Evolutionary conservation across 257 asterid genomes (phyloP), one percentile per base, ranked within the genome.

Genomic region (Forsythia suspensa): DNA sequence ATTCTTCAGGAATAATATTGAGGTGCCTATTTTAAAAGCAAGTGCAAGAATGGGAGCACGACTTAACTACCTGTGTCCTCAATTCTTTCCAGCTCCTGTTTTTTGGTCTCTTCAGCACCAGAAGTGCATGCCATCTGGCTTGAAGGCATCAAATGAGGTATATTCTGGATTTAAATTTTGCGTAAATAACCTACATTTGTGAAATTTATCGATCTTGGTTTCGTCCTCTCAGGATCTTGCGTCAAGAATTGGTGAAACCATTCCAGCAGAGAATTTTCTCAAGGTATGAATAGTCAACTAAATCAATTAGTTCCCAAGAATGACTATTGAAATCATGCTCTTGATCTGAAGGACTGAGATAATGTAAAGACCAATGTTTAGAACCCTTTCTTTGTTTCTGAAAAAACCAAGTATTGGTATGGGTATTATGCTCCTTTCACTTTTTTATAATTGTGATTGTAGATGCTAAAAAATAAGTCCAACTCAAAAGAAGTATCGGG

Each of bases 221-320:
- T 48, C 48, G 51, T 75, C 74, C 48, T 86, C 46, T 16, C 93
- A 95, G 99, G 88, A 74, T 83, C 80, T 84, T 80, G 76, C 81
- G 70, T 84, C 85, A 68, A 79, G 81, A 80, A 67, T 74, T 44
- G 73, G 59, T 76, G 83, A 87, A 78, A 79, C 79, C 77, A 76
- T 91, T 80, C 87, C 89, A n/a, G 99, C 99, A 4, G 96, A 93
- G 88, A 95, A 95, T 89, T 98, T 95, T 87, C 96, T 95, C 77
- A 95, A 92, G 99, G 98, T 95, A 87, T 57, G 80, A 38, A 80
- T 29, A 68, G 9, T 73, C 51, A 21, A 48, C 18, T 55, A 39
- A 20, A 46, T 34, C 15, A 43, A 41, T 57, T 42, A 44, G 46
- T 39, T 44, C 46, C 40, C 57, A 55, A 46, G 72, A 73, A 76